Percentiles rank a stretch among this genome's conserved stretches.
These are phyloP conservation scores for Davidsoniella neocaledoniae DNA, from an alignment of 2,329 filamentous ascomycete species.

Conservation along the genomic window DNA sequence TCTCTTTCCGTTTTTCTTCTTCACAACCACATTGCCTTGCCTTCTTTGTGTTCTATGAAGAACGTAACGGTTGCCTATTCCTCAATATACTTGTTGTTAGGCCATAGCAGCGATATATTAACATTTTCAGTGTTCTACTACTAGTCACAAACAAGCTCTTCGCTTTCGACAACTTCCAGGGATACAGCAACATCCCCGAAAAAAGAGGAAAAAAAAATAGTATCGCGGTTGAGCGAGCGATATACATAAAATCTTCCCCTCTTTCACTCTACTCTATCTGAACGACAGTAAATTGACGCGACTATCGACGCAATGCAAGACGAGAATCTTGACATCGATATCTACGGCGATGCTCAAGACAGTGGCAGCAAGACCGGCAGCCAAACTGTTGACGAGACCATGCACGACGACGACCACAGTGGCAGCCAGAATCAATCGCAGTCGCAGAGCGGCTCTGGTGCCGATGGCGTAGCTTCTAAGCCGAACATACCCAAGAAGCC, in stretches of 20 bases:
- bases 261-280: too few relatives aligned
- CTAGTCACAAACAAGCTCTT: too few relatives aligned
- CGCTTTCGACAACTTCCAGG: too few relatives aligned
- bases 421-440: constrained; percentile 12
- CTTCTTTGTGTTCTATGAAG: too few relatives aligned
- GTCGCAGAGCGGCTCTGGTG: constrained; percentile 21
- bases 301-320: constrained; percentile 37
- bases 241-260: background rate
- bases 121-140: too few relatives aligned
- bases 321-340: constrained; percentile 57
- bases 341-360: constrained; percentile 42
- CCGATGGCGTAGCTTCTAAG: constrained; percentile 22
- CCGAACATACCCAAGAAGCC: constrained; percentile 24
- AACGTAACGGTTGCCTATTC: too few relatives aligned
- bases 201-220: background rate
- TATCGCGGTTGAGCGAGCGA: background rate
- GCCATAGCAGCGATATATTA: too few relatives aligned
- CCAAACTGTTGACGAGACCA: constrained; percentile 7
- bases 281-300: too few relatives aligned
- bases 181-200: background rate
- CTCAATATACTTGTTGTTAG: too few relatives aligned
- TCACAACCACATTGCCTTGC: too few relatives aligned
- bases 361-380: constrained; percentile 20
- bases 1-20: too few relatives aligned
- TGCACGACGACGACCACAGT: constrained; percentile 4